These are phyloP conservation scores for Apostasia ramifera DNA, from an alignment of 106 monocot genomes.

Conservation along the genomic window DNA sequence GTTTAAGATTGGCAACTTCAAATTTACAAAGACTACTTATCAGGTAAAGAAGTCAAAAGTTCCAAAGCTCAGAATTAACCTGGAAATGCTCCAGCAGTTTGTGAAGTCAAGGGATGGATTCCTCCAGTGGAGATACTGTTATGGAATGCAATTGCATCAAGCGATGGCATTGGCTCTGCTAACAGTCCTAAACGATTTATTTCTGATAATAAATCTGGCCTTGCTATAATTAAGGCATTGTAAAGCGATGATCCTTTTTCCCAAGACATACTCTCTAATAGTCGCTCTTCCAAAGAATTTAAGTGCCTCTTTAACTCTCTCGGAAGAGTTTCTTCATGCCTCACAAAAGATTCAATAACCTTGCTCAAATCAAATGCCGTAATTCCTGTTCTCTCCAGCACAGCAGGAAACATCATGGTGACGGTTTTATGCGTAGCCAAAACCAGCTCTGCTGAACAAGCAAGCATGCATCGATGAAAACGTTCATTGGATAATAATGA, in stretches of 20 bases:
- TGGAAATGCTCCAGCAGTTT: conserved; percentile 40
- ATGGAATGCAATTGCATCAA: conserved; percentile 68
- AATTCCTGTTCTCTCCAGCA: conserved; percentile 81
- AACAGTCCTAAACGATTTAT: conserved; percentile 60
- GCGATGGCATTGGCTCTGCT: conserved; percentile 94
- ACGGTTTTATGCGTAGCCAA: conserved; percentile 93
- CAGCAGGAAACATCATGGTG: conserved; percentile 92
- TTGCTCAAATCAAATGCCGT: conserved; percentile 98
- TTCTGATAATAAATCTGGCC: conserved; percentile 55
- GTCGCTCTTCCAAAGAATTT: conserved; percentile 86
- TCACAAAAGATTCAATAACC: conserved; percentile 89
- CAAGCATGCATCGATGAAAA: conserved; percentile 95
- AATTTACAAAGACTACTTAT: too few relatives aligned
- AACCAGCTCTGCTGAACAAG: conserved; percentile 91
- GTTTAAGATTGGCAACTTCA: too few relatives aligned
- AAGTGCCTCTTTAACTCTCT: conserved; percentile 93
- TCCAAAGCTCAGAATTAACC: conserved; percentile 25
- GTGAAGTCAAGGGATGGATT: conserved; percentile 24
- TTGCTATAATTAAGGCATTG: conserved; percentile 83
- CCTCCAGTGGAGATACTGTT: conserved; percentile 35
- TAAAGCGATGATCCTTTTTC: conserved; percentile 93
- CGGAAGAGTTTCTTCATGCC: conserved; percentile 96
- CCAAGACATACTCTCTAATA: conserved; percentile 90
- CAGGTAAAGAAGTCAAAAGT: too few relatives aligned
- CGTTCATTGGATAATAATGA: conserved; percentile 74